phyloP scores from a whole-genome alignment of 352 stramenopile genomes.

The Phytophthora hibernalis region DNA sequence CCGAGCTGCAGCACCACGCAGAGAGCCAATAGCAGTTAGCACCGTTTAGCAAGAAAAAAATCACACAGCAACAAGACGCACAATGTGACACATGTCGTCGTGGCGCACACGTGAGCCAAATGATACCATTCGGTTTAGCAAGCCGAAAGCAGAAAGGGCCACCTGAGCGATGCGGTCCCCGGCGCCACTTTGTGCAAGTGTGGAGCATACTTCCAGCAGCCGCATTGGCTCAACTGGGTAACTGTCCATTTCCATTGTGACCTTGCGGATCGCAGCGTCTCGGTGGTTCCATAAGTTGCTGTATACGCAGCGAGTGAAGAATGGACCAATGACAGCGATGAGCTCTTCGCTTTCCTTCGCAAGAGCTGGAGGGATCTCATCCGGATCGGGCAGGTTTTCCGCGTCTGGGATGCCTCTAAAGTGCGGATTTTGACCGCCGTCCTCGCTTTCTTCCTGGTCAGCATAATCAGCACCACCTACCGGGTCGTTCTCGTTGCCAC shows the following conservation, averaged over 20 bases:
- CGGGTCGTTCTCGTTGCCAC: constrained; percentile 28
- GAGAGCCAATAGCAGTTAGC: constrained; percentile 2
- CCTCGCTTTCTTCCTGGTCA: constrained; percentile 20
- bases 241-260: constrained; percentile 75
- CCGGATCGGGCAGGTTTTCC: constrained; percentile 73
- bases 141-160: constrained; percentile 69
- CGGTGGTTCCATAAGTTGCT: constrained; percentile 90
- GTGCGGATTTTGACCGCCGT: constrained; percentile 46
- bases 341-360: constrained; percentile 83
- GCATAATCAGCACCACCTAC: constrained; percentile 24
- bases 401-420: constrained; percentile 76
- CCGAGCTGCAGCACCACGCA: constrained; percentile 50
- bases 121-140: constrained; percentile 68
- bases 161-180: constrained; percentile 82
- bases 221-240: constrained; percentile 56
- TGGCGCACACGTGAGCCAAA: constrained; percentile 54
- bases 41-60: not conserved
- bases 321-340: constrained; percentile 75
- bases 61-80: constrained; percentile 36
- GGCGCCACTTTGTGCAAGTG: constrained; percentile 74
- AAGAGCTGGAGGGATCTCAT: constrained; percentile 69
- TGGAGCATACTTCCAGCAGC: constrained; percentile 69
- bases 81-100: constrained; percentile 74
- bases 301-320: constrained; percentile 85
- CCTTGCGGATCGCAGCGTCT: constrained; percentile 85